A percentile compares a stretch with the other conserved stretches of the same genome.
These are phyloP conservation scores for Clarkia xantiana DNA, from an alignment of 345 rosid species.

Conservation along the genomic window DNA sequence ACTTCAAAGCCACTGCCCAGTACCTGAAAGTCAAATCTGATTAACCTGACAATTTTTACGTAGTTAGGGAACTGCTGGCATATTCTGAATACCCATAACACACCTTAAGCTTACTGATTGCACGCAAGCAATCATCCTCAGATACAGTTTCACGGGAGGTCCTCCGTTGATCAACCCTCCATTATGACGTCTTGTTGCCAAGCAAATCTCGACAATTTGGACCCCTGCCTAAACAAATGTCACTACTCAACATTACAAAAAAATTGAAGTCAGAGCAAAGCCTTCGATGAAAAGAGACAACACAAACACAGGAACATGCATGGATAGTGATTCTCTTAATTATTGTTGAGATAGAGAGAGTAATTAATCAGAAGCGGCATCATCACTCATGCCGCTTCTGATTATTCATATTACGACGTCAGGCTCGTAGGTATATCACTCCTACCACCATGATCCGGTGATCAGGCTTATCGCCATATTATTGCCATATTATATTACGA, in stretches of 20 bases:
- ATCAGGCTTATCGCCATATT: too few relatives aligned
- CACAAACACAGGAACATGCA: not conserved
- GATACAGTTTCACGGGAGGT: constrained; percentile 69
- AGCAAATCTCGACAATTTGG: constrained; percentile 89
- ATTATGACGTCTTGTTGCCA: constrained; percentile 70
- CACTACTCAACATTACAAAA: not conserved
- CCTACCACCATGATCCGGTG: too few relatives aligned
- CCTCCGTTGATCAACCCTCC: constrained; percentile 79
- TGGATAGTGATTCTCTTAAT: not conserved
- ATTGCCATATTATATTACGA: too few relatives aligned
- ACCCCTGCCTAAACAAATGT: constrained; percentile 52
- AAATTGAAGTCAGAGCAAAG: too few relatives aligned
- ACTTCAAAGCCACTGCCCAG: constrained; percentile 90
- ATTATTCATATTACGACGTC: too few relatives aligned
- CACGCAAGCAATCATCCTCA: constrained; percentile 93
- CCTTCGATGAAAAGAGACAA: too few relatives aligned
- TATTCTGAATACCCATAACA: not conserved
- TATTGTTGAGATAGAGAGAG: too few relatives aligned
- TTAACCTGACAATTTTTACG: not conserved
- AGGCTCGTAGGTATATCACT: too few relatives aligned
- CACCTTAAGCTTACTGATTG: constrained; percentile 83
- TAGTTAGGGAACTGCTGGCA: not conserved
- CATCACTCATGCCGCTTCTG: too few relatives aligned
- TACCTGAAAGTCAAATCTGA: constrained; percentile 22
- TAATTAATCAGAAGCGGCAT: too few relatives aligned